Evolutionary conservation across 306 rosid species (phyloP).

Genomic region (Hippophae rhamnoides): DNA sequence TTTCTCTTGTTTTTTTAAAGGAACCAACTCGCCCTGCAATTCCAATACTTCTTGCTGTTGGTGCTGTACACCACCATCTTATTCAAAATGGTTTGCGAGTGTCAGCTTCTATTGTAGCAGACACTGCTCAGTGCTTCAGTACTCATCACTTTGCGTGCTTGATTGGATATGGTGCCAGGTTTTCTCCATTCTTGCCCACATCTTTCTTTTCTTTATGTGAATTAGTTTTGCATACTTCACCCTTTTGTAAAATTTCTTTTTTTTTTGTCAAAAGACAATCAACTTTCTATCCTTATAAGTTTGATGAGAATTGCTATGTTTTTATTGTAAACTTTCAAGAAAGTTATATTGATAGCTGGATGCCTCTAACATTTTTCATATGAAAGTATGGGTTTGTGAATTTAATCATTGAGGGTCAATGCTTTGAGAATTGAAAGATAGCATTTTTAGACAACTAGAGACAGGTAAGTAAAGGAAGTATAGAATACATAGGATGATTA

Average conservation of each 20-base stretch:
- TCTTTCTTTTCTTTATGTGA: neutral
- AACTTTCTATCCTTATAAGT: too few species aligned
- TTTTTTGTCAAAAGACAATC: neutral
- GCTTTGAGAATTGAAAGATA: too few species aligned
- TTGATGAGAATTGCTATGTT: too few species aligned
- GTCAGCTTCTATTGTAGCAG: constrained; percentile 85
- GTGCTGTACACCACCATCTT: constrained; percentile 98
- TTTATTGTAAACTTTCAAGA: too few species aligned
- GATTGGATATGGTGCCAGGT: constrained; percentile 99
- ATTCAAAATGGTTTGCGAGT: constrained; percentile 85
- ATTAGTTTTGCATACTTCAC: constrained; percentile 1
- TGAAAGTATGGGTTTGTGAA: too few species aligned
- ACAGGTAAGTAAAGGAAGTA: too few species aligned
- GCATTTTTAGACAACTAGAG: too few species aligned
- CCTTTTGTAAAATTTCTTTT: neutral
- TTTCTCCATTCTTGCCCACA: neutral
- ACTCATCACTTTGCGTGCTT: constrained; percentile 98
- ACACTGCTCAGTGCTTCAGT: constrained; percentile 98
- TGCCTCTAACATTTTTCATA: too few species aligned
- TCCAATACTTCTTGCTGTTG: constrained; percentile 95
- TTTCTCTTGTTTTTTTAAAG: constrained; percentile 21
- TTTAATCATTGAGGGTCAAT: too few species aligned
- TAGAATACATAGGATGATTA: too few species aligned
- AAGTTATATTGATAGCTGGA: too few species aligned
- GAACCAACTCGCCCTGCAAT: constrained; percentile 92